These are phyloP conservation scores for Cylindrotheca closterium DNA, from an alignment of 108 stramenopile genomes.

Conservation along the genomic window DNA sequence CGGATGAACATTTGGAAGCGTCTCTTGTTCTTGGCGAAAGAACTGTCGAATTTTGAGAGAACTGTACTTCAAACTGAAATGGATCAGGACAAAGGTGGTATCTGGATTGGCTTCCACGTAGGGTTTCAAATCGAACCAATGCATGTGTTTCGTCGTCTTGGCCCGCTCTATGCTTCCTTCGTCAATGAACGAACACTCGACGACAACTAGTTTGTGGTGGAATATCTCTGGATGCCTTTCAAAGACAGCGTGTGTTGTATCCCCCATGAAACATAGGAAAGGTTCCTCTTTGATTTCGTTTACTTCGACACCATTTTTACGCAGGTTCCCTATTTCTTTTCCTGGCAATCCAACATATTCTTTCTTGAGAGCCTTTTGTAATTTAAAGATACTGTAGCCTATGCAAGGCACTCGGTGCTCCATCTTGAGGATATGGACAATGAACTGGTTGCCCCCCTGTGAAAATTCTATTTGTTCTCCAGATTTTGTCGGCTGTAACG, in stretches of 20 bases:
- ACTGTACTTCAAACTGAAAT: constrained; percentile 41
- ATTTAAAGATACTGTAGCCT: constrained; percentile 39
- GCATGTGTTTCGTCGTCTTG: constrained; percentile 39
- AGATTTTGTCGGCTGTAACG: constrained; percentile 14
- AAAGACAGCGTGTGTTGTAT: constrained; percentile 45
- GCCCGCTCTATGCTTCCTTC: constrained; percentile 23
- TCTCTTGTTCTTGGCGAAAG: constrained; percentile 21
- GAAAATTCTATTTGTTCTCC: constrained; percentile 27
- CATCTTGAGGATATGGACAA: constrained; percentile 21
- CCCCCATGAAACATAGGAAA: constrained; percentile 44
- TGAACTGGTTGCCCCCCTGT: constrained; percentile 22
- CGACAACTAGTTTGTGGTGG: constrained; percentile 28
- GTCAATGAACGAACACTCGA: constrained; percentile 47
- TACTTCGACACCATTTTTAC: constrained; percentile 19
- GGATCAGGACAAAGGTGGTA: constrained; percentile 37
- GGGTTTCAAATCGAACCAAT: constrained; percentile 44
- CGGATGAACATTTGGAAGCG: constrained; percentile 40
- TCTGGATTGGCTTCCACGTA: constrained; percentile 29
- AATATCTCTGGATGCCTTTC: constrained; percentile 31
- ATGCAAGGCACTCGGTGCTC: constrained; percentile 42
- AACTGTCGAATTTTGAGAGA: constrained; percentile 25
- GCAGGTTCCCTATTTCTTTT: constrained; percentile 34
- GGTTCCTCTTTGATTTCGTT: constrained; percentile 22
- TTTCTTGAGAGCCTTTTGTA: constrained; percentile 21
- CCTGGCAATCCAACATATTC: constrained; percentile 32